These are phyloP conservation scores for Xanthoceras sorbifolium DNA, from an alignment of 345 rosid genomes.

Conservation along the genomic window DNA sequence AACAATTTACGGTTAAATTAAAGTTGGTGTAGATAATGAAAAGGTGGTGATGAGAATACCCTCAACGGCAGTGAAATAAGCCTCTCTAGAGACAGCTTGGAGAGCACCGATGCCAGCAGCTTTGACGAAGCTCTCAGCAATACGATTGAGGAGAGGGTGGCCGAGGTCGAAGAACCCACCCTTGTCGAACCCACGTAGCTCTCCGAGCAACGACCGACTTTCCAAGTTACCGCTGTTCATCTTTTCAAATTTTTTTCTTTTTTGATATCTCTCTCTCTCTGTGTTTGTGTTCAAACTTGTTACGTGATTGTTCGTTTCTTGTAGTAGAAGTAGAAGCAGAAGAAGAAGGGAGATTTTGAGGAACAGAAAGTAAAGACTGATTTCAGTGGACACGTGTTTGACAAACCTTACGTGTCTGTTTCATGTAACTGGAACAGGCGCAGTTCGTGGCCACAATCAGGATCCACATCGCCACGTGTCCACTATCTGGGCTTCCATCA, in stretches of 20 bases:
- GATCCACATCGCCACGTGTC: constrained; percentile 20
- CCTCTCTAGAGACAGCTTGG: constrained; percentile 79
- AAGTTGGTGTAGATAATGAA: no score
- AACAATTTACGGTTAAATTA: no score
- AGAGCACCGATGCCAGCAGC: constrained; percentile 68
- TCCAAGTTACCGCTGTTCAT: constrained; percentile 37
- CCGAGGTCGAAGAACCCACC: constrained; percentile 76
- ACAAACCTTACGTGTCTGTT: constrained; percentile 28
- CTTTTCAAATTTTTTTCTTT: neutral
- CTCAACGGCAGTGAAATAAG: constrained; percentile 65
- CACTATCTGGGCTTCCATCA: neutral
- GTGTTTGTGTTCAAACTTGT: neutral
- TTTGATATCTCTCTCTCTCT: no score
- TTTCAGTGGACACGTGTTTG: constrained; percentile 38
- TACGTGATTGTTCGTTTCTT: neutral
- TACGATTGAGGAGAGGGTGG: constrained; percentile 91
- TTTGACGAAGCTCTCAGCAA: constrained; percentile 84
- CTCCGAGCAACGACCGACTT: constrained; percentile 47
- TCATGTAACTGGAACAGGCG: constrained; percentile 18
- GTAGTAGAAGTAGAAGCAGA: no score
- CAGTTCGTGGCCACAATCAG: constrained; percentile 29
- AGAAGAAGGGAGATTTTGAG: neutral
- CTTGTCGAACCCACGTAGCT: constrained; percentile 58
- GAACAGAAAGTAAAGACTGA: constrained; percentile 5
- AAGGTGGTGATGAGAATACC: constrained; percentile 29